Base-by-base conservation (phyloP, 1,284 basidiomycete genomes). In the Ceratobasidium sp. region DNA sequence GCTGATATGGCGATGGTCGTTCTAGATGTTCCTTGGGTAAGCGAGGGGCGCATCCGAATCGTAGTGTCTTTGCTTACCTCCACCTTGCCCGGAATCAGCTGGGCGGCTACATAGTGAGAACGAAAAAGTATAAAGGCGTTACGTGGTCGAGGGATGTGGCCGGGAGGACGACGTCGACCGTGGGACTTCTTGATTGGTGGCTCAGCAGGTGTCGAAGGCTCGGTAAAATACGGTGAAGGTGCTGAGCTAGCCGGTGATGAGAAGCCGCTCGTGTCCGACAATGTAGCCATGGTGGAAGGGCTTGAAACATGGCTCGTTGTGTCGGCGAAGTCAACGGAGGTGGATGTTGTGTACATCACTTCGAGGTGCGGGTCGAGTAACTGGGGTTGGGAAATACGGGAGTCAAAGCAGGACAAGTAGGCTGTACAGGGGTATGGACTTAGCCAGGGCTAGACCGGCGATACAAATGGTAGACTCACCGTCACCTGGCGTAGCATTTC, bases 51-150 rank as follows among this genome's bases (percentile, higher is more conserved):
- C 14, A 84, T 82, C 26, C 48, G 39, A 12, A 8, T 23, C 34
- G 39, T n/a, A 2, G 12, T 28, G n/a, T 14, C 12, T 12, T 23
- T 26, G 21, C 69, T 14, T 50, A 74, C 73, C 55, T 65, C 55
- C 6, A 74, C 71, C 60, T 74, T 74, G 23, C 60, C 48, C 14
- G 62, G 45, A 36, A 69, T 39, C 30, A 61, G 48, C 21, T 57
- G 55, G 52, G 46, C 43, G 18, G 39, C 30, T 26, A 85, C 83
- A 55, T 89, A 86, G 76, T 89, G 86, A 76, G 86, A 89, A 36
- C 93, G 87, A 80, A 92, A 96, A 76, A 94, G 85, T 76, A 96
- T 94, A 82, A 95, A 96, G 0, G 93, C 90, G 79, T 96, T 96
- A 23, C 89, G 86, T 0, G 94, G 93, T 2, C 94, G 88, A 36